Evolutionary conservation across 1,284 basidiomycete species (phyloP).

Genomic region (Heterobasidion annosum): DNA sequence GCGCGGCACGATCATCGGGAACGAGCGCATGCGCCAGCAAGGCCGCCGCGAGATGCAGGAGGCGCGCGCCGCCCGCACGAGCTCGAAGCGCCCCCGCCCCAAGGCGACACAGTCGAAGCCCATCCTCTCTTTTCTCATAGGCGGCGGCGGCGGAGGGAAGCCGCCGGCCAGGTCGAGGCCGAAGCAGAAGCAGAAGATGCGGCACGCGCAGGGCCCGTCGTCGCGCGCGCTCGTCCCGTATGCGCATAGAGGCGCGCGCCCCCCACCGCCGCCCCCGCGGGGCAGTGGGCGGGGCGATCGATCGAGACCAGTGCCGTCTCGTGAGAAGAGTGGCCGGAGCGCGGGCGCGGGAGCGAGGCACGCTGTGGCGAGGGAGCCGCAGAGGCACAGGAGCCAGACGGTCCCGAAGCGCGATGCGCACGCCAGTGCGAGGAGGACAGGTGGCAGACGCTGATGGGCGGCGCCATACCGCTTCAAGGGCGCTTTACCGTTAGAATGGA

Average conservation of each 20-base stretch:
- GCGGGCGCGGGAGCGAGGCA: background rate
- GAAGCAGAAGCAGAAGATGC: background rate
- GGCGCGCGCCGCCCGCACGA: slow-evolving; percentile 17
- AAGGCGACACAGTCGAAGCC: background rate
- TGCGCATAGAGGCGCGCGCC: background rate
- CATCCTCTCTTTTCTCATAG: slow-evolving; percentile 5
- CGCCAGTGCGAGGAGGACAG: background rate
- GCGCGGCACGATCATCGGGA: slow-evolving; percentile 61
- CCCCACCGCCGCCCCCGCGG: too few species aligned
- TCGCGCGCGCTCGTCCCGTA: slow-evolving; percentile 3
- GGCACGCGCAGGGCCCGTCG: background rate
- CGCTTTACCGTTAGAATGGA: too few species aligned
- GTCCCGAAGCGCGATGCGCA: background rate
- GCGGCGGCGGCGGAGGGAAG: background rate
- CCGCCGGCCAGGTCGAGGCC: too few species aligned
- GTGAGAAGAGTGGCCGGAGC: background rate
- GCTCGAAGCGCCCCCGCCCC: background rate
- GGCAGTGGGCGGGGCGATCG: background rate
- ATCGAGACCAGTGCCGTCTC: background rate
- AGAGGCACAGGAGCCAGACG: slow-evolving; percentile 6
- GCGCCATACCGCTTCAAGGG: too few species aligned
- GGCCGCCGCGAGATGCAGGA: slow-evolving; percentile 30
- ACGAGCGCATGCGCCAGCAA: slow-evolving; percentile 49
- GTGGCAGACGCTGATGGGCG: background rate
- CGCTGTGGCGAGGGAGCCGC: background rate